A percentile compares a stretch with the other conserved stretches of the same genome.
Evolutionary conservation across 257 asterid species (phyloP).

Genomic region (Ilex aquifolium): DNA sequence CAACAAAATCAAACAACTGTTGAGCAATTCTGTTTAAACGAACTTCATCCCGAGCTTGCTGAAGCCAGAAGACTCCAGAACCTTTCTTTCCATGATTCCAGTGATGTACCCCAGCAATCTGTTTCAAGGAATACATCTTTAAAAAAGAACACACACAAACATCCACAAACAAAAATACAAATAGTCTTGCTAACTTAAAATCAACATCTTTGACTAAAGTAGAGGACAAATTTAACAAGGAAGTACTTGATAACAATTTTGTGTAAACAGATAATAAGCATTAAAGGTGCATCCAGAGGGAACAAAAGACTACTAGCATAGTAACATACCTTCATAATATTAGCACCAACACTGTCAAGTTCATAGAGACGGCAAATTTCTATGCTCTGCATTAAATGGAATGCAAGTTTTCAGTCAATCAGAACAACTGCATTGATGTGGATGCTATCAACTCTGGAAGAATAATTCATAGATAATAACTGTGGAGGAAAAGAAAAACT

Average conservation of each 20-base stretch:
- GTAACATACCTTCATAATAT: conserved; percentile 77
- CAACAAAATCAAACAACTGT: conserved; percentile 78
- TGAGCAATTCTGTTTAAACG: conserved; percentile 81
- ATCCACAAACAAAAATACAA: too few relatives aligned
- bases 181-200: too few relatives aligned
- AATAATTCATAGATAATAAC: background rate
- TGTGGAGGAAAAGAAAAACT: conserved; percentile 8
- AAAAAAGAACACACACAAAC: background rate
- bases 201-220: too few relatives aligned
- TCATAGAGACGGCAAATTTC: conserved; percentile 93
- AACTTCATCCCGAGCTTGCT: conserved; percentile 85
- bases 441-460: conserved; percentile 11
- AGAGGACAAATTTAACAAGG: too few relatives aligned
- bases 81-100: conserved; percentile 98
- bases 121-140: conserved; percentile 18
- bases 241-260: too few relatives aligned
- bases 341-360: conserved; percentile 50
- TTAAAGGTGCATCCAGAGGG: too few relatives aligned
- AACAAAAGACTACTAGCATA: conserved; percentile 6
- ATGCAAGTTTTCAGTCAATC: conserved; percentile 9
- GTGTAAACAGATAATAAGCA: too few relatives aligned
- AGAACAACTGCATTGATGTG: conserved; percentile 10
- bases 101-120: conserved; percentile 85
- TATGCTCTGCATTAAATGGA: conserved; percentile 53
- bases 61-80: conserved; percentile 92